Percentiles rank a stretch among this genome's conserved stretches.
Evolutionary conservation across 2,329 filamentous ascomycete genomes (phyloP).

Genomic region (Lasiodiplodia citricola): DNA sequence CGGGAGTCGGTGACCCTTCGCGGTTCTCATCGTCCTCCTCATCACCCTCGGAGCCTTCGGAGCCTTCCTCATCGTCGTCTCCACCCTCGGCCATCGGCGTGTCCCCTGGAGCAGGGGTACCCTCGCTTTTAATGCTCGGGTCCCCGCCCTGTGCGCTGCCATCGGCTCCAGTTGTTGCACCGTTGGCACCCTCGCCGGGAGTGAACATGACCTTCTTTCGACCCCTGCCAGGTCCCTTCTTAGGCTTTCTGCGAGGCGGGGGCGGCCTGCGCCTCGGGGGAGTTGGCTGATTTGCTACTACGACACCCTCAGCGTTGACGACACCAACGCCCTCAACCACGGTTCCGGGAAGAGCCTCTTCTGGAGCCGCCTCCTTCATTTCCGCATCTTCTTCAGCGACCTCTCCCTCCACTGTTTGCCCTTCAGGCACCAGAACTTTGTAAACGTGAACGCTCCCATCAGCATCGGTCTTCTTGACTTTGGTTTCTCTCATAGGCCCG

Average conservation of each 20-base stretch:
- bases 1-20: slow-evolving; percentile 55
- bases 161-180: slow-evolving; percentile 36
- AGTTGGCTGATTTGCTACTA: slow-evolving; percentile 59
- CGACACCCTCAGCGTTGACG: slow-evolving; percentile 65
- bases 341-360: slow-evolving; percentile 56
- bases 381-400: slow-evolving; percentile 65
- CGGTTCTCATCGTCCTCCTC: slow-evolving; percentile 53
- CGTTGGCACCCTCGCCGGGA: slow-evolving; percentile 51
- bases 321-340: slow-evolving; percentile 64
- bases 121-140: slow-evolving; percentile 45
- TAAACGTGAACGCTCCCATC: slow-evolving; percentile 82
- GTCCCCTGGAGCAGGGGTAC: slow-evolving; percentile 47
- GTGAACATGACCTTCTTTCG: slow-evolving; percentile 74
- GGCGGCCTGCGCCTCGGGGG: slow-evolving; percentile 69
- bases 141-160: slow-evolving; percentile 35
- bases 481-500: slow-evolving; percentile 73
- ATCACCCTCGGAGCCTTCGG: slow-evolving; percentile 55
- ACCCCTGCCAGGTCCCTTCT: slow-evolving; percentile 77
- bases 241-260: slow-evolving; percentile 78
- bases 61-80: slow-evolving; percentile 56
- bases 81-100: slow-evolving; percentile 52
- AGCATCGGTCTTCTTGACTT: slow-evolving; percentile 76
- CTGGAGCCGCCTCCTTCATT: slow-evolving; percentile 50
- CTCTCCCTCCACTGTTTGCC: slow-evolving; percentile 80
- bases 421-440: slow-evolving; percentile 80